Evolutionary conservation across 495 filamentous ascomycete species (phyloP).

Genomic region (Penicillium ucsense): DNA sequence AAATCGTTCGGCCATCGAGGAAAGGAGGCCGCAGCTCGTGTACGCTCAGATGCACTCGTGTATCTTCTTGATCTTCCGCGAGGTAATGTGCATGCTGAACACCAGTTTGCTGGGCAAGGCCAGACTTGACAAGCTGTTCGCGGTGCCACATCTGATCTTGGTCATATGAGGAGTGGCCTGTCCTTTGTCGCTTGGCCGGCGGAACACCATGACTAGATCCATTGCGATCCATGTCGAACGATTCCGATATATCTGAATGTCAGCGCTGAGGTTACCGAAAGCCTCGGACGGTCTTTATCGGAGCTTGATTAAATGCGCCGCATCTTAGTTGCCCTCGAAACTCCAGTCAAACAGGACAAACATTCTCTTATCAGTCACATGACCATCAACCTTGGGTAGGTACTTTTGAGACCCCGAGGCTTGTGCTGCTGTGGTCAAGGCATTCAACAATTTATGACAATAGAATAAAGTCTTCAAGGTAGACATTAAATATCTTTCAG

Average conservation of each 20-base stretch:
- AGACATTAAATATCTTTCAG: neutral
- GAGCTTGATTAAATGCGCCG: neutral
- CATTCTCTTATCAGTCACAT: slow-evolving; percentile 16
- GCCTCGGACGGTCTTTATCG: neutral
- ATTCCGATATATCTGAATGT: too few species aligned
- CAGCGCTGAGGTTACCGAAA: too few species aligned
- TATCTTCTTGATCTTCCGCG: slow-evolving; percentile 78
- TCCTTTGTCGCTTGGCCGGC: slow-evolving; percentile 37
- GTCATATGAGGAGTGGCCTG: slow-evolving; percentile 33
- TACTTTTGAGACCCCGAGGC: too few species aligned
- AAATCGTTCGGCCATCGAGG: slow-evolving; percentile 86
- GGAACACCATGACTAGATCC: slow-evolving; percentile 19
- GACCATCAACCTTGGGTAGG: neutral
- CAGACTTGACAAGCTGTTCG: slow-evolving; percentile 49
- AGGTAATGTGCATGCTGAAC: slow-evolving; percentile 65
- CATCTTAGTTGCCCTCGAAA: neutral
- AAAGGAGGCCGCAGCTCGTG: slow-evolving; percentile 95
- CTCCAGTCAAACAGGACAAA: slow-evolving; percentile 18
- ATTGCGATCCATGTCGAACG: slow-evolving; percentile 24
- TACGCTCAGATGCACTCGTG: slow-evolving; percentile 80
- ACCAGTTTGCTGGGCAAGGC: slow-evolving; percentile 83
- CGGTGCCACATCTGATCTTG: slow-evolving; percentile 85
- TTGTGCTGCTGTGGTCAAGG: too few species aligned
- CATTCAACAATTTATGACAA: too few species aligned
- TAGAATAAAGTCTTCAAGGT: too few species aligned